Base-by-base conservation (phyloP, 179 eudicot species). In the Actinidia chinensis region DNA sequence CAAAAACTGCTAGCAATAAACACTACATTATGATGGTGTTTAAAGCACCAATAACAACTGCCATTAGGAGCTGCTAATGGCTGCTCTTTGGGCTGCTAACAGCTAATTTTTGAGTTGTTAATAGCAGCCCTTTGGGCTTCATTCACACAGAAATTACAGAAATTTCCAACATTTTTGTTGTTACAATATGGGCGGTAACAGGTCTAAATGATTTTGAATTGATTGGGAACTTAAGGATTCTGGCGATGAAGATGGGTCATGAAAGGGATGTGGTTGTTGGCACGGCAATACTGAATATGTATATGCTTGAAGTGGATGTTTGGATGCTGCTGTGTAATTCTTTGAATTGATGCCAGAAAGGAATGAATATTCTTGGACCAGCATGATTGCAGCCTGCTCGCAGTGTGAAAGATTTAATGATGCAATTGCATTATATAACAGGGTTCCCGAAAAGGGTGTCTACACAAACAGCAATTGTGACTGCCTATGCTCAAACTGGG, bases 401-500 rank as follows among this genome's bases (percentile, higher is more conserved):
- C 85, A 73, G 47, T 64, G 83, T 66, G 86, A 86, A 20, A 84
- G 82, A 78, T 81, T 83, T 82, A 75, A 78, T 46, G 88, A 86
- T 78, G 91, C 91, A 7, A 78, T 86, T 73, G 73, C 70, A 54
- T 11, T 79, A 68, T 84, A 82, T 56, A 17, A 48, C 50, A 79
- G 76, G 71, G 83, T 84, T 74, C 80, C 82, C 1, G 86, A 78
- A 73, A 80, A 67, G n/a, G 81, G 82, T 18, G 28, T 68, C 78
- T 68, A 78, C 86, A 20, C 73, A 79, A 48, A 86, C 83, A 9
- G 85, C 89, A 54, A 81, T 82, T 87, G 66, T 88, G 86, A 80
- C 86, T 77, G 89, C 90, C 22, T 88, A 80, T 84, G 82, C 87
- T 52, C 84, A 82, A 78, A 82, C 77, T 79, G 89, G 89, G 58